Conservation (phyloP, 2,329 filamentous ascomycete species). For the Ophiosphaerella narmari region DNA sequence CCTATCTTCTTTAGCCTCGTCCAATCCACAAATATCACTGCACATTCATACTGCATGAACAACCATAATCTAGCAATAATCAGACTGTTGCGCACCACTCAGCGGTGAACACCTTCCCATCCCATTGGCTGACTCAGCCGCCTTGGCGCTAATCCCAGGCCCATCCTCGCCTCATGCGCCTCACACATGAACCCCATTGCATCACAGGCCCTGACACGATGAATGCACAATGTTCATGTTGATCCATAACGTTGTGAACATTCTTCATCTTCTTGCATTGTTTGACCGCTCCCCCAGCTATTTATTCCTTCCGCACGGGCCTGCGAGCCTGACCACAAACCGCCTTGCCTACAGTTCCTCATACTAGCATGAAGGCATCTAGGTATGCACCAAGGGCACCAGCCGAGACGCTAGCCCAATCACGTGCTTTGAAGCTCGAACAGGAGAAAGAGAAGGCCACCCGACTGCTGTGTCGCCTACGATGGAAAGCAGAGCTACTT, state of each 20-base stretch:
- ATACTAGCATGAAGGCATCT: conserved; percentile 25
- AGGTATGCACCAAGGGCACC: conserved; percentile 40
- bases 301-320: background rate
- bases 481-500: conserved; percentile 45
- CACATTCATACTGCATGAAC: no score
- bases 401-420: conserved; percentile 26
- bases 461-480: conserved; percentile 33
- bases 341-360: background rate
- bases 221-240: no score
- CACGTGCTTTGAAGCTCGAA: conserved; percentile 32
- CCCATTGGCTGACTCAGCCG: conserved; percentile 8
- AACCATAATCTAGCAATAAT: background rate
- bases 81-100: no score
- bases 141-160: background rate
- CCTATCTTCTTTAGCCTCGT: background rate
- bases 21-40: no score
- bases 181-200: background rate
- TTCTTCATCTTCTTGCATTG: no score
- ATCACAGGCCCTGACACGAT: background rate
- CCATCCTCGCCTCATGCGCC: background rate
- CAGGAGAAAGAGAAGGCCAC: conserved; percentile 35
- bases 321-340: background rate
- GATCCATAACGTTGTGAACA: no score
- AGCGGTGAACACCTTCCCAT: no score
- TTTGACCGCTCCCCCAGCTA: background rate